Evolutionary conservation across 2,329 filamentous ascomycete genomes (phyloP).

Genomic region (Diplodia seriata): DNA sequence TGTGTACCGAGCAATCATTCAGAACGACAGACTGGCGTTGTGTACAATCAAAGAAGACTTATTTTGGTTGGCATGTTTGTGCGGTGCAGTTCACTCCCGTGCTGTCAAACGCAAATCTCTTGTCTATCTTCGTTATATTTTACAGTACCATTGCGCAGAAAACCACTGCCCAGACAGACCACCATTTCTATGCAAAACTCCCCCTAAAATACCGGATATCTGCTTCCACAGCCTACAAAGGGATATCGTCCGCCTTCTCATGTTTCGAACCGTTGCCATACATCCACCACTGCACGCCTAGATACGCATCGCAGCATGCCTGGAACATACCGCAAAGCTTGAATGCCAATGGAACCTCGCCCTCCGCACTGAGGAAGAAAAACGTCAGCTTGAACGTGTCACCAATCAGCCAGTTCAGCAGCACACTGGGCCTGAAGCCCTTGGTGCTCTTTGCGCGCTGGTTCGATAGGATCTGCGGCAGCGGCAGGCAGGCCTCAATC

Average conservation of each 20-base stretch:
- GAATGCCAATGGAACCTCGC: constrained; percentile 76
- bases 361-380: constrained; percentile 77
- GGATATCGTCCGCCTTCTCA: constrained; percentile 19
- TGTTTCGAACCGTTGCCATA: constrained; percentile 43
- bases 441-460: constrained; percentile 72
- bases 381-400: constrained; percentile 81
- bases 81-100: background rate
- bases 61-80: background rate
- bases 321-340: constrained; percentile 85
- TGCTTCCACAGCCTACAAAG: background rate
- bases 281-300: constrained; percentile 73
- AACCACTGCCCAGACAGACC: background rate
- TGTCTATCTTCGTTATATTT: constrained; percentile 17
- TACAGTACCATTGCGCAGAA: constrained; percentile 3
- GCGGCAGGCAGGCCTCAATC: constrained; percentile 80
- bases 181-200: constrained; percentile 9
- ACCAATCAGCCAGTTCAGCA: constrained; percentile 79
- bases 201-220: background rate
- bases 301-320: constrained; percentile 74
- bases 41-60: background rate
- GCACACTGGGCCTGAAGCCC: constrained; percentile 77
- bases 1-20: background rate
- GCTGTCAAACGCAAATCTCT: background rate
- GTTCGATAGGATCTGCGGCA: constrained; percentile 80
- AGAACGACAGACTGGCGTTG: constrained; percentile 18